Evolutionary conservation across 306 rosid species (phyloP), one percentile per base, ranked within the genome.

Genomic region (Bauhinia variegata): DNA sequence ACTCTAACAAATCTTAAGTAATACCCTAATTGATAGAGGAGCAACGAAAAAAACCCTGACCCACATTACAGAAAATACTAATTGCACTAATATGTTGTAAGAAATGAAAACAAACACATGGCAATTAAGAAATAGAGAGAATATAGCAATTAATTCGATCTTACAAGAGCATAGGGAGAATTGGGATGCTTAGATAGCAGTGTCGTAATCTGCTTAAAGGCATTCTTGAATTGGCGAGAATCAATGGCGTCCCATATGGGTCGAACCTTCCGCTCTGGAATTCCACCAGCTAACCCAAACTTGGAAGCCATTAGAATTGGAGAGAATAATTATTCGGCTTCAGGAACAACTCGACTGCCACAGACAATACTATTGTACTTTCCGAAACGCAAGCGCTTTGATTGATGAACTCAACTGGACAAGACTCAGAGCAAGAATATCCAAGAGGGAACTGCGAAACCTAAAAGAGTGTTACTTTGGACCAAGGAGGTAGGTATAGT

Each of bases 241-340:
- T 95, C 97, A 68, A 95, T 85, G 82, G 99, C 99, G 80, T 95
- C 97, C 99, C 99, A 95, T 28, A 95, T 79, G 4, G 96, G 95
- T 1, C 99, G 96, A 76, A 95, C 96, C 41, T 91, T 81, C 1
- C 97, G 97, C 85, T 95, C 97, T 31, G 96, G 96, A 56, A 95
- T 82, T 14, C 96, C 99, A 1, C 99, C 97, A 13, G 95, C 99
- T 50, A 88, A 69, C 8, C 99, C 97, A 71, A 95, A 87, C 87
- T 88, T 95, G 8, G 99, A 82, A 4, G 97, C 91, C 99, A 95
- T 95, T 71, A 69, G 46, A 36, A 43, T 0, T 36, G 41, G 41
- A 36, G 28, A 23, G 28, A 23, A 23, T 23, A 23, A 1, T 23
- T 1, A 2, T 41, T 13, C 18, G 39, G 30, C 14, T 37, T 36